Evolutionary conservation across 768 basidiomycete species (phyloP), one percentile per base, ranked within the genome.

Genomic region (Lactarius psammicola): DNA sequence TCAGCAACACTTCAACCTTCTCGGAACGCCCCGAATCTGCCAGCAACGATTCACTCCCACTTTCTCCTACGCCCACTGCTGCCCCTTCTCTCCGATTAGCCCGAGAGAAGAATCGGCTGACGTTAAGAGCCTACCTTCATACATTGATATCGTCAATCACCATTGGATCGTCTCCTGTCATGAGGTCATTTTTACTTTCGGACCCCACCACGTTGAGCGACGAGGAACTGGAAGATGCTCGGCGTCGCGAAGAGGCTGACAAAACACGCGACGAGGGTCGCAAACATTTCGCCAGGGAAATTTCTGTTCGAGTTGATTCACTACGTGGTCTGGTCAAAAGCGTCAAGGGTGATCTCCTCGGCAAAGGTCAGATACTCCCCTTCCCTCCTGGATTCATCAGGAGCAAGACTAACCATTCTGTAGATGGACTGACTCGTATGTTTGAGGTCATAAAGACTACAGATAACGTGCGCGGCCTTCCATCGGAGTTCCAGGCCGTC

Each of bases 331-430:
- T 94, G 17, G 84, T 98, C 63, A 87, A 87, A 72, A 85, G 87
- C 69, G 90, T 98, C 69, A 96, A 95, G 75, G 94, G 94, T 56
- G 95, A 98, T 74, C 81, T 98, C n/a, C 85, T 98, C 78, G 90
- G 87, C 7, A 88, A 85, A 83, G 88, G 92, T 90, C 63, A 60
- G 71, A 38, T 53, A 40, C 36, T 0, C 30, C 40, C 18, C 40
- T n/a, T 18, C 40, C 9, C 56, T 30, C 36, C 42, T 13, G 49
- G 3, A 36, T 60, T 1, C 17, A 6, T 36, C 36, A 6, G 38
- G 17, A 51, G 11, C 46, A 15, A 28, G 40, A 51, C 33, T 59
- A 17, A 71, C 54, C 73, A 10, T n/a, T 3, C 23, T 10, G n/a
- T 63, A 94, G 94, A 94, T 76, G 97, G 97, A 10, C 80, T 99